phyloP scores from a whole-genome alignment of 129 eudicot genomes.

The Sambucus nigra region DNA sequence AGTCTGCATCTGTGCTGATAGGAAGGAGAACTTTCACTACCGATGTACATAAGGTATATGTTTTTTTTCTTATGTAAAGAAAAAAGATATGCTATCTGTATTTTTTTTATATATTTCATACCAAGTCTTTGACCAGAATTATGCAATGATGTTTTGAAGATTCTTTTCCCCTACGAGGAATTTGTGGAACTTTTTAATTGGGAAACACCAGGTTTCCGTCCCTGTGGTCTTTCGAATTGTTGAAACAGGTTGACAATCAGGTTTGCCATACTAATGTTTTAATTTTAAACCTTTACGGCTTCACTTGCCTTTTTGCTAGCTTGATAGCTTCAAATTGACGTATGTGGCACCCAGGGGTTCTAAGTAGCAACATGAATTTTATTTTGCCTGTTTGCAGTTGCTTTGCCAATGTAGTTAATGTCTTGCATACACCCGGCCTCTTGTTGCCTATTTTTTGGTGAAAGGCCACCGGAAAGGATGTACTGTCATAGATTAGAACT shows the following conservation, averaged over 20 bases:
- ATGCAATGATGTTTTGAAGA: constrained; percentile 23
- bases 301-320: background rate
- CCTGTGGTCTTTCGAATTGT: constrained; percentile 94
- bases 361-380: background rate
- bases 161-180: constrained; percentile 80
- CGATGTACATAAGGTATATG: constrained; percentile 38
- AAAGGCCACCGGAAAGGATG: constrained; percentile 77
- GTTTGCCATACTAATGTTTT: background rate
- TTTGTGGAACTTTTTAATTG: constrained; percentile 73
- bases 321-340: background rate
- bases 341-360: background rate
- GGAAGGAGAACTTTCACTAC: constrained; percentile 24
- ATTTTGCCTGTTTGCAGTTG: constrained; percentile 48
- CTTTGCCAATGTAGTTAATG: constrained; percentile 94
- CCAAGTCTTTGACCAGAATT: background rate
- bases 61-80: background rate
- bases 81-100: background rate
- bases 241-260: constrained; percentile 90
- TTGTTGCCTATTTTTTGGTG: constrained; percentile 72
- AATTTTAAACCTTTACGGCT: background rate
- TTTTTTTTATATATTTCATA: background rate
- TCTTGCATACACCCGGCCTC: constrained; percentile 85
- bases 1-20: constrained; percentile 15
- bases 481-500: constrained; percentile 16
- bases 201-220: constrained; percentile 62